phyloP scores from a whole-genome alignment of 345 rosid species.

The Alliaria petiolata region DNA sequence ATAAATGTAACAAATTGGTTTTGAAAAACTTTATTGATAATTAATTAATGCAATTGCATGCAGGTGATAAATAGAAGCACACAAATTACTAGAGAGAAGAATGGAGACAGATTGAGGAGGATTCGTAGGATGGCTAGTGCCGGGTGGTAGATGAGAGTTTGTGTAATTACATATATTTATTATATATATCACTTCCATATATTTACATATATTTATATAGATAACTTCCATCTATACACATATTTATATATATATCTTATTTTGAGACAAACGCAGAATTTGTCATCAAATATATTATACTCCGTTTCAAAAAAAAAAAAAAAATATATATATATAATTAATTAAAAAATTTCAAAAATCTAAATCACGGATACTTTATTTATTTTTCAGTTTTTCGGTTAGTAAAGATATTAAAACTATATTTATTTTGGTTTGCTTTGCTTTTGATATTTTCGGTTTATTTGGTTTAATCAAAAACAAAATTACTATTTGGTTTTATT shows the following conservation, averaged over 20 bases:
- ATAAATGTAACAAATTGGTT: background rate
- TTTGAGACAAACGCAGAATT: background rate
- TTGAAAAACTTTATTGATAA: background rate
- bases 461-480: too few species aligned
- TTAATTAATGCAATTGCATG: background rate
- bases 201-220: constrained; percentile 4
- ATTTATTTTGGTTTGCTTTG: too few species aligned
- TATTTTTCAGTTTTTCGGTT: too few species aligned
- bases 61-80: constrained; percentile 44
- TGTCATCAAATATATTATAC: background rate
- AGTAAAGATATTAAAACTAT: too few species aligned
- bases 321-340: too few species aligned
- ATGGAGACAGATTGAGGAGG: constrained; percentile 41
- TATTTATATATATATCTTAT: background rate
- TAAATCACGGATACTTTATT: too few species aligned
- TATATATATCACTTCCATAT: background rate
- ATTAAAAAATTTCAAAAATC: background rate
- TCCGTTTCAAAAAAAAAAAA: too few species aligned
- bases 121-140: constrained; percentile 57
- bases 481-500: too few species aligned
- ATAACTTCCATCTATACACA: too few species aligned
- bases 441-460: too few species aligned
- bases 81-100: constrained; percentile 32
- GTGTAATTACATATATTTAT: constrained; percentile 3
- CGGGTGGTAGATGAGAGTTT: constrained; percentile 44